Evolutionary conservation across 306 rosid genomes (phyloP), one percentile per base, ranked within the genome.

Genomic region (Pterocarpus santalinus): DNA sequence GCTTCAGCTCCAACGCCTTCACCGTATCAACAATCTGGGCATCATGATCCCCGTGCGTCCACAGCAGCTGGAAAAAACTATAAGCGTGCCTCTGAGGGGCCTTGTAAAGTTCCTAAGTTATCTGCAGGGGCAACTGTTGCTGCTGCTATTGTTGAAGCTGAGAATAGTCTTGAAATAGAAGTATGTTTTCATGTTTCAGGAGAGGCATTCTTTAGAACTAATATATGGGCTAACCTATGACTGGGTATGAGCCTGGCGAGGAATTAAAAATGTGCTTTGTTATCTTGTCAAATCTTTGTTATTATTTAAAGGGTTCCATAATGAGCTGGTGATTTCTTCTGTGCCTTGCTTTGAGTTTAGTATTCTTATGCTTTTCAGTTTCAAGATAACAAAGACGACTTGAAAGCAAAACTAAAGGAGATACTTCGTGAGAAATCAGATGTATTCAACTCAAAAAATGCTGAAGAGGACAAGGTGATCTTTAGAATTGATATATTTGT

Each of bases 91-190:
- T 65, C 75, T 71, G 82, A 56, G 85, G 85, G 67, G 68, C 91
- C 81, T 39, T 13, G 2, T 32, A 96, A 93, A 86, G 97, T 81
- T 73, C 81, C 95, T 34, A 88, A 83, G 75, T 69, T 73, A 35
- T 87, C 97, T 69, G 76, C 88, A 13, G 90, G 88, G 67, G 89
- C 79, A 82, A 49, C 90, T 78, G 61, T 90, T 78, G 95, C 96
- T 76, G 93, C 98, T 80, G 99, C 97, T 58, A 90, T 96, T 78
- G 98, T 96, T 82, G 97, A 90, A 90, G 98, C 91, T 44, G 99
- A 96, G 88, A 84, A 77, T 81, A 79, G 77, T 84, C 92, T 89
- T 65, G 97, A 92, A 88, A 66, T 69, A 71, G 97, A 92, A n/a
- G 99, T 96, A 93, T 43, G 99, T 87, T 87, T 80, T 88, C 85